A percentile compares a stretch with the other conserved stretches of the same genome.
Evolutionary conservation across 2,329 filamentous ascomycete species (phyloP).

Genomic region (Dichotomopilus funicola): DNA sequence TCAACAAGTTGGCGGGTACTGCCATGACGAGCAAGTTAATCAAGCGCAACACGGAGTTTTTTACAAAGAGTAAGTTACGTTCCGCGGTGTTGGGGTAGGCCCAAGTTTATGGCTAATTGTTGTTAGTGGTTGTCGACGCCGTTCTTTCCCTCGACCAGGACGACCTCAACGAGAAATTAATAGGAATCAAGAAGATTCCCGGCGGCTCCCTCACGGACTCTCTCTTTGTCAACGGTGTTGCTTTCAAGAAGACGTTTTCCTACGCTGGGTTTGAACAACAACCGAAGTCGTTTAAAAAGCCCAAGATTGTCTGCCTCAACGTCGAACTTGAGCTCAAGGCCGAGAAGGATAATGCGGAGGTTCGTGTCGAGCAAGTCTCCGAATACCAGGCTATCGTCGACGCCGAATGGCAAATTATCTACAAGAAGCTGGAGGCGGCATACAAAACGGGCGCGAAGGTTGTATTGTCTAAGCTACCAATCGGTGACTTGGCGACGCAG

Average conservation of each 20-base stretch:
- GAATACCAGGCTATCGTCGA: constrained; percentile 99
- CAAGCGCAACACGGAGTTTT: constrained; percentile 93
- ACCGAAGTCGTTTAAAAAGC: constrained; percentile 88
- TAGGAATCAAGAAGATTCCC: constrained; percentile 96
- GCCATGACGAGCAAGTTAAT: constrained; percentile 99
- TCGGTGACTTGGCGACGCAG: constrained; percentile 95
- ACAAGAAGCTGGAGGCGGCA: constrained; percentile 95
- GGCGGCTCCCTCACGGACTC: constrained; percentile 95
- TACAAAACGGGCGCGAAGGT: constrained; percentile 95
- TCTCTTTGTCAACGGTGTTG: constrained; percentile 93
- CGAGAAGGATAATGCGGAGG: constrained; percentile 98
- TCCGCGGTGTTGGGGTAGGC: background rate
- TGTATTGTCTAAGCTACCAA: constrained; percentile 92
- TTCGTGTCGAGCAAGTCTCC: constrained; percentile 94
- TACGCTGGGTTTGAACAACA: constrained; percentile 99
- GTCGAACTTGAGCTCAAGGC: constrained; percentile 98
- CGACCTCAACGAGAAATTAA: constrained; percentile 94
- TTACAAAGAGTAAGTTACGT: constrained; percentile 75
- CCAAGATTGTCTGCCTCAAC: constrained; percentile 95
- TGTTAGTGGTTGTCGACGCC: constrained; percentile 91
- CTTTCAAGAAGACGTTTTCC: constrained; percentile 99
- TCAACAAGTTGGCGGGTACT: constrained; percentile 82
- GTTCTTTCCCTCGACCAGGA: constrained; percentile 93
- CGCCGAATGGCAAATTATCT: constrained; percentile 99
- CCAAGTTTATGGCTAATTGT: constrained; percentile 16